phyloP scores from a whole-genome alignment of 768 basidiomycete species.

The Pleurotus cornucopiae region DNA sequence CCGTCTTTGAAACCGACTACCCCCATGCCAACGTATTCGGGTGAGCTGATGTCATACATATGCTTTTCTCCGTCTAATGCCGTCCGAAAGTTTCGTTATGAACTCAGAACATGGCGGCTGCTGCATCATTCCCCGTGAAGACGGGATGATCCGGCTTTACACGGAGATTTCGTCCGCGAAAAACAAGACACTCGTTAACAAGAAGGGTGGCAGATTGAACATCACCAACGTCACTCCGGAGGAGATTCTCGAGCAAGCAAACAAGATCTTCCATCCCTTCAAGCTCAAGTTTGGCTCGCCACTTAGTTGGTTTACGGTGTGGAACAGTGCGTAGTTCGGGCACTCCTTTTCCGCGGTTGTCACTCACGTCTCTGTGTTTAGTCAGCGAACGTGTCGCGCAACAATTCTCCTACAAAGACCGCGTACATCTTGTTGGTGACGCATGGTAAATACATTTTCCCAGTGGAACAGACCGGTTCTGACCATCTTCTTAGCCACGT shows the following conservation, averaged over 20 bases:
- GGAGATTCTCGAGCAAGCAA: background rate
- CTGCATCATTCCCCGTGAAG: background rate
- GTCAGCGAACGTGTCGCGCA: background rate
- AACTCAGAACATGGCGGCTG: background rate
- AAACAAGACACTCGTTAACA: background rate
- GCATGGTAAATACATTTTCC: background rate
- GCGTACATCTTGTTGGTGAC: background rate
- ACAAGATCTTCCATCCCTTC: background rate
- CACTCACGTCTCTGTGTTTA: background rate
- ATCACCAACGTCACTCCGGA: background rate
- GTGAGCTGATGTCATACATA: background rate
- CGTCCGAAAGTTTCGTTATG: background rate
- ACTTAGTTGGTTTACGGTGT: background rate
- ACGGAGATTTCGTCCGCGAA: background rate
- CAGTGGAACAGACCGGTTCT: background rate
- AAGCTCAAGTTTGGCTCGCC: background rate
- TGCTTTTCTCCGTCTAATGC: no score
- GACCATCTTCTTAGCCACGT: background rate
- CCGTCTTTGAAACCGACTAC: background rate
- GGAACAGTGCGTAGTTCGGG: background rate
- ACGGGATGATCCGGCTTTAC: background rate
- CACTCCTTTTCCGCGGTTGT: background rate
- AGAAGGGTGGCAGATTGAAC: background rate
- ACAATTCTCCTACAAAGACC: background rate
- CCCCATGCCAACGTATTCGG: background rate